phyloP scores from a whole-genome alignment of 495 filamentous ascomycete genomes.

The Trichoderma asperelloides region DNA sequence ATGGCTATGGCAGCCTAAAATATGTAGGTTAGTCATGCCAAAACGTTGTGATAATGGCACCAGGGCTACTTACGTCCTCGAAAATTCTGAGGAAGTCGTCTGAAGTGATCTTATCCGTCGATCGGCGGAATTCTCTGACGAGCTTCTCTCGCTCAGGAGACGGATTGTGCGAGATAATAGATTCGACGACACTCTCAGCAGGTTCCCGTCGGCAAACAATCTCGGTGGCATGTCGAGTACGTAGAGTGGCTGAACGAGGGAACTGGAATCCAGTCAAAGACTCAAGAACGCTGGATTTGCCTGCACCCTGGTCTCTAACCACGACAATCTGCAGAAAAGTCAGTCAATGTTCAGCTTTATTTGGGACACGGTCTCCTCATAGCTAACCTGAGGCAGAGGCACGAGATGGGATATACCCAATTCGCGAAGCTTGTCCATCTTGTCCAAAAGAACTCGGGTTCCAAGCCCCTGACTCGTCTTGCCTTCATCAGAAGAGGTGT shows the following conservation, averaged over 20 bases:
- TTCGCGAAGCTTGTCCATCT: constrained; percentile 25
- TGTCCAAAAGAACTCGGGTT: constrained; percentile 13
- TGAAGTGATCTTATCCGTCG: constrained; percentile 39
- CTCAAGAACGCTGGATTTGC: constrained; percentile 56
- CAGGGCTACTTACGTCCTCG: constrained; percentile 7
- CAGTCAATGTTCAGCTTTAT: constrained; percentile 32
- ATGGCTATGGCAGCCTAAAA: background rate
- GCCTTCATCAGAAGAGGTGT: background rate
- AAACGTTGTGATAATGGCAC: background rate
- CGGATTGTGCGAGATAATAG: constrained; percentile 28
- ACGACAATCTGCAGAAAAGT: constrained; percentile 54
- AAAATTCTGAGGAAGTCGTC: constrained; percentile 25
- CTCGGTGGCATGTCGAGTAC: constrained; percentile 48
- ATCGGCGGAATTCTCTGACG: constrained; percentile 23
- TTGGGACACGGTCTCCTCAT: constrained; percentile 22
- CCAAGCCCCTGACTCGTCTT: background rate
- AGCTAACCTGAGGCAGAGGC: constrained; percentile 21
- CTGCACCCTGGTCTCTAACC: constrained; percentile 50
- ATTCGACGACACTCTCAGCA: constrained; percentile 19
- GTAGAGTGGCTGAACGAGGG: constrained; percentile 37
- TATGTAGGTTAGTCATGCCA: background rate
- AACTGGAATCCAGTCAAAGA: constrained; percentile 52
- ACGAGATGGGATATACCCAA: constrained; percentile 19
- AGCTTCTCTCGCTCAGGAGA: constrained; percentile 29
- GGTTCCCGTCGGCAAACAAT: constrained; percentile 37